These are phyloP conservation scores for Chrysanthemum makinoi DNA, from an alignment of 129 eudicot species.

Conservation along the genomic window DNA sequence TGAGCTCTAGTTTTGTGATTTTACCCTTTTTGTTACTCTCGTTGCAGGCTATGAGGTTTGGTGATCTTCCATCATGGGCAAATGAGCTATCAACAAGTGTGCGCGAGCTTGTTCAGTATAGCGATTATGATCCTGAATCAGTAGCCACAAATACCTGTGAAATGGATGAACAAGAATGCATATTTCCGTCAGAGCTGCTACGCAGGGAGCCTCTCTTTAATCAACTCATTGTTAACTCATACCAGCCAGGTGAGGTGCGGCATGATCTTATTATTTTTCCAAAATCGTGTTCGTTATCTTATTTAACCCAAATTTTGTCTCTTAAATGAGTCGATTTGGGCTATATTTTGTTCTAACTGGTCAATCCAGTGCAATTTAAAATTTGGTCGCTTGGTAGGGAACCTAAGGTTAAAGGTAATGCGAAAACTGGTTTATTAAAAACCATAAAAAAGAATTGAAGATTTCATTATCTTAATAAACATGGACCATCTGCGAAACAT, in stretches of 20 bases:
- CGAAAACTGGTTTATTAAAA: no score
- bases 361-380: neutral
- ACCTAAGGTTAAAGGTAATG: no score
- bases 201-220: constrained; percentile 82
- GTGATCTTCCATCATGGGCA: constrained; percentile 94
- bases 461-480: neutral
- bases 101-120: constrained; percentile 43
- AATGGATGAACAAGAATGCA: constrained; percentile 33
- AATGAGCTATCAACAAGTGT: constrained; percentile 54
- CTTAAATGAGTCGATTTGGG: neutral
- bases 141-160: constrained; percentile 20
- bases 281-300: neutral
- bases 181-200: constrained; percentile 57
- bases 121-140: constrained; percentile 36
- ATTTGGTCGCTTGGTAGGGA: neutral
- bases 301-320: neutral
- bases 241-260: constrained; percentile 99
- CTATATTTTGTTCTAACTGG: neutral
- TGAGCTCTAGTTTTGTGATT: neutral
- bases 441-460: no score
- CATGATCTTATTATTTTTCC: constrained; percentile 7
- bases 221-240: constrained; percentile 77
- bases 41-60: constrained; percentile 97
- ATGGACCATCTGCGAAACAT: neutral
- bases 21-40: neutral